Percentiles rank a stretch among this genome's conserved stretches.
Conservation (phyloP, 2,329 filamentous ascomycete species). For the Tympanopsis confertula region DNA sequence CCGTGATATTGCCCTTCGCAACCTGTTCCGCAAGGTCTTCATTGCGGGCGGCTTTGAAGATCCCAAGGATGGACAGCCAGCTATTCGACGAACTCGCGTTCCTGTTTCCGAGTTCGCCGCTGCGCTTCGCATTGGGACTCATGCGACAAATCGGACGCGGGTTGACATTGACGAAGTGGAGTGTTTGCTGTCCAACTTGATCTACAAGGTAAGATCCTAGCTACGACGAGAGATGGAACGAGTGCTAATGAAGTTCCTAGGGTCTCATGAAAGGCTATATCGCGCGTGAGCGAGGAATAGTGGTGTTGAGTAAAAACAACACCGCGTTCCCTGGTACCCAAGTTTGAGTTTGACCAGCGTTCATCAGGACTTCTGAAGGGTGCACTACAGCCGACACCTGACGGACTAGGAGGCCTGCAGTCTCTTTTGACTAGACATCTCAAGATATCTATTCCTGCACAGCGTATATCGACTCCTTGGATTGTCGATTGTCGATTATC, state of each 20-base stretch:
- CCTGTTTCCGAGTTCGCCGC: slow-evolving; percentile 75
- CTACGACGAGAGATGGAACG: background rate
- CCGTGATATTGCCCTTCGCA: slow-evolving; percentile 82
- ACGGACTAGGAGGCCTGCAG: too few species aligned
- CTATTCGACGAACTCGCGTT: slow-evolving; percentile 63
- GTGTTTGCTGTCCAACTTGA: slow-evolving; percentile 88
- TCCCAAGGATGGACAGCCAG: slow-evolving; percentile 52
- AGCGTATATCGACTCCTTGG: too few species aligned
- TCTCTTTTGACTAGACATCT: too few species aligned
- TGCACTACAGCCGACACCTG: too few species aligned
- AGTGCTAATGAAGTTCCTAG: slow-evolving; percentile 31
- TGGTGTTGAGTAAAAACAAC: slow-evolving; percentile 84
- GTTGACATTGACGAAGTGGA: slow-evolving; percentile 89
- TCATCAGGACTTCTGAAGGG: too few species aligned
- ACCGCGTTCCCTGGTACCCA: slow-evolving; percentile 82
- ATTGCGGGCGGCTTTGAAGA: slow-evolving; percentile 73
- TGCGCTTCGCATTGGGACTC: slow-evolving; percentile 61
- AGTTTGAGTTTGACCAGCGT: too few species aligned
- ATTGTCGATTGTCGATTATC: too few species aligned
- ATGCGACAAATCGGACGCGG: slow-evolving; percentile 31
- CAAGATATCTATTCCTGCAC: too few species aligned
- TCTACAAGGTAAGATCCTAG: slow-evolving; percentile 68
- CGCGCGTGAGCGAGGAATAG: slow-evolving; percentile 74
- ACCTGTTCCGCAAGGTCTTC: slow-evolving; percentile 85
- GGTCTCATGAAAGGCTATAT: slow-evolving; percentile 98